A percentile compares a stretch with the other conserved stretches of the same genome.
These are phyloP conservation scores for Lupinus albus DNA, from an alignment of 306 rosid species.

Conservation along the genomic window DNA sequence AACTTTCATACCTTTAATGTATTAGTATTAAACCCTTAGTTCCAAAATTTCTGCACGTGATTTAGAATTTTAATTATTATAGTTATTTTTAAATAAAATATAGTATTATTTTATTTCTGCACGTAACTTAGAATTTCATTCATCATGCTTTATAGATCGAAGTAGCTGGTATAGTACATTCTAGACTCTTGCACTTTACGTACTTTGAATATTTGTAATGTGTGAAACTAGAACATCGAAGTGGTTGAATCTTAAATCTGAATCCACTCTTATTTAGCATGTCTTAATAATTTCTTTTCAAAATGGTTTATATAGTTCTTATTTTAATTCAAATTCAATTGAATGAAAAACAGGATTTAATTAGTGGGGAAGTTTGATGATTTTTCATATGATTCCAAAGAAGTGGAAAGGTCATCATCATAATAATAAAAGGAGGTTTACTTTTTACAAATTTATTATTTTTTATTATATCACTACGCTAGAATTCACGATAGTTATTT, in stretches of 20 bases:
- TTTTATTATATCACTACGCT: too few relatives aligned
- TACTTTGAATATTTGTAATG: background rate
- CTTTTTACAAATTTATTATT: too few relatives aligned
- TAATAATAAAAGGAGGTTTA: too few relatives aligned
- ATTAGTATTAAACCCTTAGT: too few relatives aligned
- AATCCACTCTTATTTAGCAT: background rate
- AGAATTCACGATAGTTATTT: too few relatives aligned
- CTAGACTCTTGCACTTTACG: conserved; percentile 7
- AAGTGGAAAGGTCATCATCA: background rate
- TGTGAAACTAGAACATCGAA: conserved; percentile 19
- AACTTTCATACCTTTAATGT: too few relatives aligned
- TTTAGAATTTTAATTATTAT: too few relatives aligned
- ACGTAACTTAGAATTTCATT: background rate
- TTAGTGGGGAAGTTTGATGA: background rate
- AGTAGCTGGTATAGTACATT: background rate
- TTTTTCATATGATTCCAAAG: background rate
- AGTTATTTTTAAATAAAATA: too few relatives aligned
- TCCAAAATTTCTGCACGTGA: background rate
- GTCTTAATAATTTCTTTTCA: background rate
- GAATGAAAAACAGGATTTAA: background rate
- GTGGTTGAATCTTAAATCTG: background rate
- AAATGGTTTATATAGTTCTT: background rate
- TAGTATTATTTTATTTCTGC: background rate
- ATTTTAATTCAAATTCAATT: background rate
- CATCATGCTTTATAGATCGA: background rate